Conservation (phyloP, 768 basidiomycete species). For the Coprinopsis marcescibilis region DNA sequence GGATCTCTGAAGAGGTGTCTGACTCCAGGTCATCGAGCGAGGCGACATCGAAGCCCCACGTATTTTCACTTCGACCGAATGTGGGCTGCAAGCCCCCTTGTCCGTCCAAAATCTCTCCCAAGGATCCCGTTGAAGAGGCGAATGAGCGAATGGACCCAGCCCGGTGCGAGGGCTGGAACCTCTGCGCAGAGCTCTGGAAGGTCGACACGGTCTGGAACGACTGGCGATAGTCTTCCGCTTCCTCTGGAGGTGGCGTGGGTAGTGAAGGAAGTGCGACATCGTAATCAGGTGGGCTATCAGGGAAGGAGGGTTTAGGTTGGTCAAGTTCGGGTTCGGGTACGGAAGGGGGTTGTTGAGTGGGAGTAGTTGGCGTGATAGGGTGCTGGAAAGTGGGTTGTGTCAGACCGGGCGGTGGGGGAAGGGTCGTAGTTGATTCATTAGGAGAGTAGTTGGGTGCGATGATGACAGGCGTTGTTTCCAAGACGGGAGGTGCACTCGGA, state of each 20-base stretch:
- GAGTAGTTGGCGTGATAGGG: conserved; percentile 3
- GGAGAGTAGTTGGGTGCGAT: neutral
- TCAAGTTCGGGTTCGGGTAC: neutral
- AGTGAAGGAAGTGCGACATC: neutral
- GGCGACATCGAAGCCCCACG: conserved; percentile 57
- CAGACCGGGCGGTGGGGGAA: conserved; percentile 4
- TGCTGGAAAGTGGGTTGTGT: conserved; percentile 8
- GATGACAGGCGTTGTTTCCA: neutral
- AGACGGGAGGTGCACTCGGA: conserved; percentile 16
- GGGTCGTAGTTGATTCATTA: conserved; percentile 1
- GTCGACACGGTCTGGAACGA: neutral
- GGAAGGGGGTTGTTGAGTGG: neutral
- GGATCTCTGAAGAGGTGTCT: conserved; percentile 60
- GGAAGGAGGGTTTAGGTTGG: neutral
- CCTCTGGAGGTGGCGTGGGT: conserved; percentile 9
- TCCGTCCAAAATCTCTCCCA: conserved; percentile 31
- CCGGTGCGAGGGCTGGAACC: conserved; percentile 13
- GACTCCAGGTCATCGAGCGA: conserved; percentile 82
- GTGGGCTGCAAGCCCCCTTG: conserved; percentile 1
- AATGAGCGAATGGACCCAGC: conserved; percentile 34
- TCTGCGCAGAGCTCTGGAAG: neutral
- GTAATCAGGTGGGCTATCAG: neutral
- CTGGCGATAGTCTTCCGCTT: neutral
- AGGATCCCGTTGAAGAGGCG: conserved; percentile 43
- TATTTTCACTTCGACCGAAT: neutral